Evolutionary conservation across 345 rosid species (phyloP), one percentile per base, ranked within the genome.

Genomic region (Linum tenue): DNA sequence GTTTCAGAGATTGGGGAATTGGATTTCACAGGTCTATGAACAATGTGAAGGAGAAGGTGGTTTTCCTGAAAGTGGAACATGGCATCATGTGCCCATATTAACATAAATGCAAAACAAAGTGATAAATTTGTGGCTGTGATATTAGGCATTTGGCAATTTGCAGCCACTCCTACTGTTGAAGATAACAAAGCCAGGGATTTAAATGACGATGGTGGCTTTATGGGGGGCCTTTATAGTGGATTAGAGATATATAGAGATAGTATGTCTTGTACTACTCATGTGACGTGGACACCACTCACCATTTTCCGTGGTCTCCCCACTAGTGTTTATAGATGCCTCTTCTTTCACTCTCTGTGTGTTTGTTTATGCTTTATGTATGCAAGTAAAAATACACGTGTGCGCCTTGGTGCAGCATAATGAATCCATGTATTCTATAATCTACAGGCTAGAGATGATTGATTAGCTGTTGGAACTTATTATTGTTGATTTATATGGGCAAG

Each of bases 241-340:
- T 67, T 69, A 70, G 72, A 69, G 79, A 22, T 22, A 76, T 66
- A 72, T 64, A 70, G 65, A 62, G 67, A 58, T 48, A 41, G 36
- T 60, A 40, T 56, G 56, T 63, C 69, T 14, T 44, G 63, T 77
- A 61, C 68, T 69, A 22, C 65, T 61, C 63, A 14, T 3, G 67
- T 82, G 80, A 77, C 72, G 81, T 83, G 89, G 86, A 83, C 48
- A 60, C 80, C 95, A 87, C 89, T 75, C 73, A 67, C 15, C 14
- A 48, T 9, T 9, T 48, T 42, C 63, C 79, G 69, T 88, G 86
- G 80, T 63, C 84, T 71, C 69, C 72, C 79, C 88, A 83, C 90
- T 81, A 62, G 50, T 57, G 39, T 72, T 53, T 43, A 53, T 64
- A 16, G 39, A 22, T 42, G 31, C 37, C 66, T 58, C 16, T 22